Base-by-base conservation (phyloP, 2,329 filamentous ascomycete genomes). In the Blumeria hordei region DNA sequence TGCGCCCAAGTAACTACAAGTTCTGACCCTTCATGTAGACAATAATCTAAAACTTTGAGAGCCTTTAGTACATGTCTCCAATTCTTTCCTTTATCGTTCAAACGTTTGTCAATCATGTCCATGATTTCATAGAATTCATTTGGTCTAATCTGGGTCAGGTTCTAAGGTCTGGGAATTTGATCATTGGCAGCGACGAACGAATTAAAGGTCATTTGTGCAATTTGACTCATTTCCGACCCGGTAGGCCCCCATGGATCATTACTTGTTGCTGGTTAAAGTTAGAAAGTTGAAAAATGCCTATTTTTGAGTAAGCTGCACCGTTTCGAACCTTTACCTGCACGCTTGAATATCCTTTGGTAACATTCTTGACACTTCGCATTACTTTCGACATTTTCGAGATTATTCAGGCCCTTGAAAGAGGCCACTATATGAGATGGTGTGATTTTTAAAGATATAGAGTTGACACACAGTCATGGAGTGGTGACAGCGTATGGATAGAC, bases 51-150 rank as follows among this genome's bases (percentile, higher is more conserved):
- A 54, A 98, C 92, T 68, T 98, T 98, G 62, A 98, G 74, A 44
- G 92, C 93, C 70, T 98, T 98, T 57, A 98, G 73, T 11, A 98
- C 92, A 67, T 98, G 92, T 63, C 92, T 82, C 92, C 92, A 98
- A 68, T 98, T 98, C 75, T 96, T 98, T 66, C 92, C 92, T 70
- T 98, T 96, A 70, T 98, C 92, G 64, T 98, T 98, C 65, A 98
- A 73, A 62, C 92, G 83, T 74, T 96, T 96, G 71, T 98, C 92
- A 61, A 98, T 75, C 87, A 98, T 98, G 68, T 98, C 92, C 83
- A 98, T 94, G 64, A 98, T 95, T 68, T 98, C 90, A 72, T 94
- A 94, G 72, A 98, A 98, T 68, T 96, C 92, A 69, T 84, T 90
- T 37, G 88, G 88, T 66, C 90, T 67, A 32, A 12, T 44, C 53